Base-by-base conservation (phyloP, 768 basidiomycete species). In the Xerocomus brunneocitrinus region DNA sequence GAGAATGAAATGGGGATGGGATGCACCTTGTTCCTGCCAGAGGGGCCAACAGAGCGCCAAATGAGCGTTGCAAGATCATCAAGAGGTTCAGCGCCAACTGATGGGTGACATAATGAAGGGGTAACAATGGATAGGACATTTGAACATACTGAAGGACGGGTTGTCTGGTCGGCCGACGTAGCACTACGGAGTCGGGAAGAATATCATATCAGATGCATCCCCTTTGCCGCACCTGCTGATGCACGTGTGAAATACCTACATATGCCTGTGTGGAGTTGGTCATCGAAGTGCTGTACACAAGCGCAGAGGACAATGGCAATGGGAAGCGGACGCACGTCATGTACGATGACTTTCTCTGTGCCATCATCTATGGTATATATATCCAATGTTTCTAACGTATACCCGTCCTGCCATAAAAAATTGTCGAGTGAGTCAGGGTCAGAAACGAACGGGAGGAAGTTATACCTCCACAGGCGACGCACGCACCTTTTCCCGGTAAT, bases 121-220 rank as follows among this genome's bases (percentile, higher is more conserved):
- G 7, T 9, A 28, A 13, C 8, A n/a, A 22, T 16, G 19, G 19
- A 24, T 2, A 25, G 8, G 32, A 14, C 28, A 5, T 3, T 40
- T 10, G 24, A 48, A 30, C 82, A 48, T 58, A 95, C 93, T 76
- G 67, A 98, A 97, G 0, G 91, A 92, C 0, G 91, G 90, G 58
- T 95, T 97, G 57, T 91, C 85, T 12, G 83, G 82, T 40, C 83
- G 79, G 3, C 93, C 95, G 7, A 97, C 90, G 64, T 95, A 98
- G 53, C 91, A 89, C 83, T 91, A 36, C 0, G 10, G 22, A 48
- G 6, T 40, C 14, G 16, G 19, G 16, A n/a, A 27, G 19, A 19
- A 22, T 8, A 34, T 52, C 8, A 50, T 5, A 10, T 49, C 30
- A 44, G 28, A 39, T 13, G 7, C 12, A 27, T 38, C 9, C 31